phyloP scores from a whole-genome alignment of 2,329 filamentous ascomycete genomes.

The Apiospora hydei region DNA sequence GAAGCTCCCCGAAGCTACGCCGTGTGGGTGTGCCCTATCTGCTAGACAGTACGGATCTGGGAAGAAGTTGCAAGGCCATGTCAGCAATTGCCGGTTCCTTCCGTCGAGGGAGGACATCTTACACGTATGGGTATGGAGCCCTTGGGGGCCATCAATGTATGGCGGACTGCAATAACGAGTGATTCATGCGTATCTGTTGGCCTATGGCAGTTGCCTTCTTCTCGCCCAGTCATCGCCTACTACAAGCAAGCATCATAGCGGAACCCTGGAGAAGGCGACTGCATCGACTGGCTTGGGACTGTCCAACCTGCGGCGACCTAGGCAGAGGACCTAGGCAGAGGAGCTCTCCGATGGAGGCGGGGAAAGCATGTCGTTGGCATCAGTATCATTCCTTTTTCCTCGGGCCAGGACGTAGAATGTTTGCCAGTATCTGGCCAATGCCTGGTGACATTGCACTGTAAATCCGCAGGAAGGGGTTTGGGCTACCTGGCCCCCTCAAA shows the following conservation, averaged over 20 bases:
- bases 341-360: constrained; percentile 1
- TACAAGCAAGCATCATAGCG: neutral
- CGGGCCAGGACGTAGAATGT: neutral
- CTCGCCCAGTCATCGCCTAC: neutral
- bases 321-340: neutral
- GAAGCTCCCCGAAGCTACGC: constrained; percentile 12
- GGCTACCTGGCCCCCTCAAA: neutral
- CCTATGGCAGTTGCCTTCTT: neutral
- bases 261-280: neutral
- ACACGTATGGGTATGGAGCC: neutral
- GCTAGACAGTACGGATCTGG: constrained; percentile 12
- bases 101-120: neutral
- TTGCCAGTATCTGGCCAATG: constrained; percentile 2
- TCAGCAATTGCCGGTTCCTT: constrained; percentile 13
- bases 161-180: neutral
- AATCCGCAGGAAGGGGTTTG: neutral
- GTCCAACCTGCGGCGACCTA: neutral
- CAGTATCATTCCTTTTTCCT: constrained; percentile 8
- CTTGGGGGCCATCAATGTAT: constrained; percentile 2
- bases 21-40: constrained; percentile 18
- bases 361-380: constrained; percentile 12
- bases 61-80: constrained; percentile 4
- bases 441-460: constrained; percentile 1
- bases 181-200: neutral
- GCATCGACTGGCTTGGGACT: neutral